Conservation (phyloP, 2,329 filamentous ascomycete genomes). For the Xylariaceae sp. region DNA sequence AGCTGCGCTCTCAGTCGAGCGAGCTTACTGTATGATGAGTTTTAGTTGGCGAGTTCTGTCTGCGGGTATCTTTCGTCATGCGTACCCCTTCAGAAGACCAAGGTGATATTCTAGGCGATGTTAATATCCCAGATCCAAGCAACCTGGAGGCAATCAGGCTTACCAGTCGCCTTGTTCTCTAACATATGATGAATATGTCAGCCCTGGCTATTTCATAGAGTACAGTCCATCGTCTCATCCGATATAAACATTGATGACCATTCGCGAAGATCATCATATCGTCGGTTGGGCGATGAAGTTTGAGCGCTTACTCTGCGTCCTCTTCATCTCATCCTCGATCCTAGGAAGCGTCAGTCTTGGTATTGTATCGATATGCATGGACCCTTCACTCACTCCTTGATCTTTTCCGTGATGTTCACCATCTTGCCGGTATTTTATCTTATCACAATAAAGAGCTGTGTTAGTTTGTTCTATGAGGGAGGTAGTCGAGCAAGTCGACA, state of each 20-base stretch:
- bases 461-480: neutral
- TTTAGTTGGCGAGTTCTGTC: conserved; percentile 9
- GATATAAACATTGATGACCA: conserved; percentile 5
- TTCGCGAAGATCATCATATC: conserved; percentile 8
- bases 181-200: conserved; percentile 31
- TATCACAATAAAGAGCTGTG: neutral
- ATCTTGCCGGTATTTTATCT: conserved; percentile 48
- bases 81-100: conserved; percentile 91
- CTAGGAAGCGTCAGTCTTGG: conserved; percentile 45
- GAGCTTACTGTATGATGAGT: conserved; percentile 69
- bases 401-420: conserved; percentile 99
- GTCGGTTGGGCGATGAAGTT: conserved; percentile 11
- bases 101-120: conserved; percentile 79
- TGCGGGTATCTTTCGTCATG: conserved; percentile 3
- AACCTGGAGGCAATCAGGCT: conserved; percentile 28
- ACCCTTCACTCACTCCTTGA: conserved; percentile 75
- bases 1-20: conserved; percentile 91
- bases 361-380: neutral
- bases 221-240: conserved; percentile 3
- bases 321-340: conserved; percentile 99
- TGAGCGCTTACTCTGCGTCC: conserved; percentile 78
- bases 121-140: conserved; percentile 5
- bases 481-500: neutral
- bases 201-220: conserved; percentile 11
- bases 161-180: conserved; percentile 99